These are phyloP conservation scores for Ashbya aceris DNA, from an alignment of 1,139 yeast genomes.

Conservation along the genomic window DNA sequence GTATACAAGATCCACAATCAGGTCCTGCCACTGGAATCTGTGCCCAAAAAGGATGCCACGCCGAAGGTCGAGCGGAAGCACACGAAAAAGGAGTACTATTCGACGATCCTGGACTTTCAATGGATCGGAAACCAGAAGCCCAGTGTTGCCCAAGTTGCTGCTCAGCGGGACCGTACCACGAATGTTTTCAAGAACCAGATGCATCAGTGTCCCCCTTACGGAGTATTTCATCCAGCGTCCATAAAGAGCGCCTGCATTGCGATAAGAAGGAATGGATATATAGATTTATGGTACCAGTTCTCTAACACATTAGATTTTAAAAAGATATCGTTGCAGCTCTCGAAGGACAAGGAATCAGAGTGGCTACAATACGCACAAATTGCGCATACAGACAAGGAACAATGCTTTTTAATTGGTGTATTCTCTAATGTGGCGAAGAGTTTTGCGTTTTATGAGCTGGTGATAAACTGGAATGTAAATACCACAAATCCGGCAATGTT, in stretches of 20 bases:
- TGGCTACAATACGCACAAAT: constrained; percentile 27
- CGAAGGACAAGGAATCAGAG: constrained; percentile 24
- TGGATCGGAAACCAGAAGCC: constrained; percentile 30
- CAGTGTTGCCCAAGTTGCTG: constrained; percentile 24
- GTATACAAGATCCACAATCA: constrained; percentile 28
- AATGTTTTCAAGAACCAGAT: constrained; percentile 27
- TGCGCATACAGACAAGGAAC: constrained; percentile 28
- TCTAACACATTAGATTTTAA: constrained; percentile 31
- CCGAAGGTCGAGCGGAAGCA: constrained; percentile 22
- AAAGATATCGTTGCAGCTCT: constrained; percentile 26
- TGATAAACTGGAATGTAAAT: constrained; percentile 27
- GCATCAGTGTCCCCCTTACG: constrained; percentile 28
- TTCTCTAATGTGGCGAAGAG: constrained; percentile 21
- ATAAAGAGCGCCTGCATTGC: constrained; percentile 30
- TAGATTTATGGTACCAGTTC: constrained; percentile 31
- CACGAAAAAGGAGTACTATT: constrained; percentile 27
- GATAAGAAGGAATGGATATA: constrained; percentile 28
- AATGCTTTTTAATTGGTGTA: constrained; percentile 25
- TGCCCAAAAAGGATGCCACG: constrained; percentile 8
- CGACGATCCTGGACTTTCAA: constrained; percentile 26
- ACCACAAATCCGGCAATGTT: constrained; percentile 18
- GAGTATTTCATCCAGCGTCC: constrained; percentile 30
- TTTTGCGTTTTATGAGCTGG: constrained; percentile 24
- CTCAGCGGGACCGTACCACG: constrained; percentile 23
- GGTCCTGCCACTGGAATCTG: constrained; percentile 19